Conservation (phyloP, 2,329 filamentous ascomycete genomes). For the Cryphonectria carpinicola region DNA sequence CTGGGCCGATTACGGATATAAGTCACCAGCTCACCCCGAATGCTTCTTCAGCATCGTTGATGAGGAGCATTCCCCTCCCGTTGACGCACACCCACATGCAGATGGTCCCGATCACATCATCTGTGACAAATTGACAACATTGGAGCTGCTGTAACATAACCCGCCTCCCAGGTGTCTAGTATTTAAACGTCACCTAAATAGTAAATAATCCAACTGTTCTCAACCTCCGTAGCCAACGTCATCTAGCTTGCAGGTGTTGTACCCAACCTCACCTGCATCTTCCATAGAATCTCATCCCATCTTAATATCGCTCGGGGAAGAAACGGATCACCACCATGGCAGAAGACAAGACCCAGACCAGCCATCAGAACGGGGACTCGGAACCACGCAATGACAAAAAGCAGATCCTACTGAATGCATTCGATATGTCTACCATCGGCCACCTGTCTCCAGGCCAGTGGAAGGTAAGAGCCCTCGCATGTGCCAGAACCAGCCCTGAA, state of each 20-base stretch:
- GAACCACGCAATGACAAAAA: constrained; percentile 44
- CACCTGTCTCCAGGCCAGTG: constrained; percentile 69
- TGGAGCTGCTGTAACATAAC: background rate
- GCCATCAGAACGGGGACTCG: constrained; percentile 7
- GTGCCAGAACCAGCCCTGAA: background rate
- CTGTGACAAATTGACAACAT: constrained; percentile 20
- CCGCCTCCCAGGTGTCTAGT: background rate
- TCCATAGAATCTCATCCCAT: background rate
- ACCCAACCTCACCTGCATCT: background rate
- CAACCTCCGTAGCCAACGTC: background rate
- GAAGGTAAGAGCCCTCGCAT: constrained; percentile 51
- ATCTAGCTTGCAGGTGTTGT: background rate
- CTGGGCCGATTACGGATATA: background rate
- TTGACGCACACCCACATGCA: background rate
- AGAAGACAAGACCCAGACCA: constrained; percentile 1
- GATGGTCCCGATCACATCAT: constrained; percentile 10
- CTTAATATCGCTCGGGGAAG: background rate
- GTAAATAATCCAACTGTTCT: background rate
- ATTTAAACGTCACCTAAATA: background rate
- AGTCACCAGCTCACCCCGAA: background rate
- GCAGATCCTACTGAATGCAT: constrained; percentile 65
- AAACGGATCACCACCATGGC: constrained; percentile 11
- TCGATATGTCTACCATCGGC: constrained; percentile 68
- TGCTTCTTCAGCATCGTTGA: background rate
- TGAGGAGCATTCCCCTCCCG: background rate